Evolutionary conservation across 768 basidiomycete genomes (phyloP), one percentile per base, ranked within the genome.

Genomic region (Lactarius tabidus): DNA sequence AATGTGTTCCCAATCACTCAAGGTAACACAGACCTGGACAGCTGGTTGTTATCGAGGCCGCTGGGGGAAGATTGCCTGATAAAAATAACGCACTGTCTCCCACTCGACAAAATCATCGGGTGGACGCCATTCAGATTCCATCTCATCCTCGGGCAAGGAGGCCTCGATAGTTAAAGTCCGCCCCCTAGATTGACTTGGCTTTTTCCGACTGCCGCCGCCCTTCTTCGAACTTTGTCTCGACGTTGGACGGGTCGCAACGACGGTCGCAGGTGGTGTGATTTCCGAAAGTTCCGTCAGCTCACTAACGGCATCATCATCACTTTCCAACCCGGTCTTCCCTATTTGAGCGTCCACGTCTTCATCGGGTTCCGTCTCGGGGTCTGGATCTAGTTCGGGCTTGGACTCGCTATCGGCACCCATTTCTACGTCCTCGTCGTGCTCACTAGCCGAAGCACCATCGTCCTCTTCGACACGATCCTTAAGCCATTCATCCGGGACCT

Each of bases 1-100:
- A 53, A 94, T 83, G 57, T 82, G 81, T 68, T 93, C 88, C 94
- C 94, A 98, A 68, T 98, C 93, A 15, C 82, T 78, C 2, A 93
- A 80, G 18, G 89, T 90, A 7, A 88, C 84, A 71, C 92, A 94
- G 68, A 95, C 85, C 93, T 95, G 67, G 26, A 54, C 33, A 35
- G 14, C n/a, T 55, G 15, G 15, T 20, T 26, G 20, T 33, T 48
- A 60, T 31, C 36, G 65, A 57, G 33, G 15, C 36, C 28, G 28
- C 43, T 59, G 55, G 53, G n/a, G 17, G 6, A 57, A 3, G 51
- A 61, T 28, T 1, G 58, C 51, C 20, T 36, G 60, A 41, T n/a
- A 15, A 29, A 29, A 51, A 43, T 15, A 51, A 58, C 58, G 45
- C 59, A 93, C 95, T 71, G 90, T 90, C 79, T 96, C 92, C 95